Evolutionary conservation across 129 eudicot genomes (phyloP).

Genomic region (Arctium minus): DNA sequence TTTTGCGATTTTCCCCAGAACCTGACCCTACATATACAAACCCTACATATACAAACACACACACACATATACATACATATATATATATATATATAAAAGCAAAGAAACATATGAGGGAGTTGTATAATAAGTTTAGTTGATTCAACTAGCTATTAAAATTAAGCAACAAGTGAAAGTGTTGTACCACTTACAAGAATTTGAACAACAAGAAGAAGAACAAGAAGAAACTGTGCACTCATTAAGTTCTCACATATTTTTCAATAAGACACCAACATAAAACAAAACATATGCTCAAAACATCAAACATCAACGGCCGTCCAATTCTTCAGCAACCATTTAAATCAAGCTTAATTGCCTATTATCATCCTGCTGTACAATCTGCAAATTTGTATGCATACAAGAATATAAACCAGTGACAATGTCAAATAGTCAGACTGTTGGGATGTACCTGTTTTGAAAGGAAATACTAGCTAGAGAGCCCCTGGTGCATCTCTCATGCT

Average conservation of each 20-base stretch:
- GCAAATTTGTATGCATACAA: slow-evolving; percentile 6
- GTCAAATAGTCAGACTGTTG: not conserved
- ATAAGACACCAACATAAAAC: slow-evolving; percentile 30
- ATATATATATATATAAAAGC: not conserved
- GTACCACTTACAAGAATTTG: slow-evolving; percentile 27
- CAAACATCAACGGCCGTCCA: slow-evolving; percentile 15
- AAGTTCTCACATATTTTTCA: slow-evolving; percentile 30
- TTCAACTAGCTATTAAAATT: slow-evolving; percentile 17
- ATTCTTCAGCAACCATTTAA: slow-evolving; percentile 7
- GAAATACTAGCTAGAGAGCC: slow-evolving; percentile 34
- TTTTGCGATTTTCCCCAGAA: too few relatives aligned
- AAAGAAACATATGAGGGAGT: not conserved
- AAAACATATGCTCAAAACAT: slow-evolving; percentile 15
- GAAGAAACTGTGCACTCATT: slow-evolving; percentile 36
- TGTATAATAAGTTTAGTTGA: not conserved
- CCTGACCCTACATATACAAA: too few relatives aligned
- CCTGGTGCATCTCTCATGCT: slow-evolving; percentile 81
- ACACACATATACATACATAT: not conserved
- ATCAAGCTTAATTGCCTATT: slow-evolving; percentile 21
- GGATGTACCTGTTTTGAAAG: slow-evolving; percentile 11
- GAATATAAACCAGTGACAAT: not conserved
- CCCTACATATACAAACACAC: too few relatives aligned
- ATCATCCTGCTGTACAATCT: slow-evolving; percentile 47
- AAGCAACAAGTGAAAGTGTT: slow-evolving; percentile 15
- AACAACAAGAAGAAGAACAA: slow-evolving; percentile 3